A percentile compares a stretch with the other conserved stretches of the same genome.
These are phyloP conservation scores for Leccinum variicolor DNA, from an alignment of 768 basidiomycete species.

Conservation along the genomic window DNA sequence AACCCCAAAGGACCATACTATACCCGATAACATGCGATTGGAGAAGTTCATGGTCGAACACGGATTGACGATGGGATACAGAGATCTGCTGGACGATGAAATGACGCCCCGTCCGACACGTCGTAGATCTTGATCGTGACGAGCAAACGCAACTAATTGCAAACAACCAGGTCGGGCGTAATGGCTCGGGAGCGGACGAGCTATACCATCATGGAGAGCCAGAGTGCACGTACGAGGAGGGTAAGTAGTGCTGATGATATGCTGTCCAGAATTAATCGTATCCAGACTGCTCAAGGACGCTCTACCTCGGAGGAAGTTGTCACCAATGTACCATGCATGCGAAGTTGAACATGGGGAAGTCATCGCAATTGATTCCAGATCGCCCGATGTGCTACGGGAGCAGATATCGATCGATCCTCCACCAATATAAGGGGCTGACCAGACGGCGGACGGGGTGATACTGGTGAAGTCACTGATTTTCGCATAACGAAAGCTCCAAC, in stretches of 20 bases:
- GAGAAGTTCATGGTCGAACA: background rate
- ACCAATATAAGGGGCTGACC: background rate
- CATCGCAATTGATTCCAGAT: too few species aligned
- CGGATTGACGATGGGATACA: background rate
- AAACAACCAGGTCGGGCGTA: constrained; percentile 36
- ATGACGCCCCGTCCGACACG: background rate
- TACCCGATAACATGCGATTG: background rate
- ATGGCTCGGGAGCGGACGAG: too few species aligned
- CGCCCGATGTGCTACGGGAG: too few species aligned
- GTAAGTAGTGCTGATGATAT: too few species aligned
- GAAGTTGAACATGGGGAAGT: too few species aligned
- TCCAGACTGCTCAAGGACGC: too few species aligned
- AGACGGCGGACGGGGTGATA: constrained; percentile 1
- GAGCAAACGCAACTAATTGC: constrained; percentile 43
- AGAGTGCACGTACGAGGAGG: too few species aligned
- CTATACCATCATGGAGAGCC: too few species aligned
- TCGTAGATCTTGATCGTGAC: background rate
- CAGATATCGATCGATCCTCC: too few species aligned
- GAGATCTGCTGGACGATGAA: background rate
- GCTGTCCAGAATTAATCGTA: too few species aligned
- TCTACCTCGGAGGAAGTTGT: too few species aligned
- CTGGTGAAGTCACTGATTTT: constrained; percentile 51
- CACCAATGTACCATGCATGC: too few species aligned
- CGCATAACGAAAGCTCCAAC: constrained; percentile 60
- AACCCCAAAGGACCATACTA: background rate